Evolutionary conservation across 352 stramenopile species (phyloP).

Genomic region (Globisporangium polare): DNA sequence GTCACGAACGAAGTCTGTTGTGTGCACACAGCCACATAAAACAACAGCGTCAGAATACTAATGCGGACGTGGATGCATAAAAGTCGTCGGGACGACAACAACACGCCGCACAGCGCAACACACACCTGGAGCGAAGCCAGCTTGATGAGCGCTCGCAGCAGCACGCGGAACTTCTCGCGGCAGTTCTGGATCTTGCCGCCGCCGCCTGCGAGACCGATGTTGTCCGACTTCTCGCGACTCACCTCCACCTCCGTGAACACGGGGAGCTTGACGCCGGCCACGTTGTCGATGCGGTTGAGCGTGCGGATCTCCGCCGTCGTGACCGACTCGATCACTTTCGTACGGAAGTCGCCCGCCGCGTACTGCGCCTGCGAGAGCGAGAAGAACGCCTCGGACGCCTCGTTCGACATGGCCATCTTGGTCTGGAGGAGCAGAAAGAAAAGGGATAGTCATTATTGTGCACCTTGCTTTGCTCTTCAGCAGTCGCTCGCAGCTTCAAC

Average conservation of each 20-base stretch:
- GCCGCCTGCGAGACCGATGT: slow-evolving; percentile 94
- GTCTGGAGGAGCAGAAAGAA: slow-evolving; percentile 33
- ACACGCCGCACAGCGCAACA: neutral
- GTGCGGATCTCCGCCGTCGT: slow-evolving; percentile 95
- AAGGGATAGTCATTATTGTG: slow-evolving; percentile 22
- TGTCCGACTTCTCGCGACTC: slow-evolving; percentile 92
- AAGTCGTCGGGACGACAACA: neutral
- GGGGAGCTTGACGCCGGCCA: slow-evolving; percentile 98
- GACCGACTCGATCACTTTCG: slow-evolving; percentile 96
- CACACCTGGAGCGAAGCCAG: slow-evolving; percentile 76
- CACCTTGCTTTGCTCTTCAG: neutral
- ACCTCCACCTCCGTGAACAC: slow-evolving; percentile 98
- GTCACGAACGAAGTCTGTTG: slow-evolving; percentile 97
- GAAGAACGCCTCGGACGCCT: slow-evolving; percentile 96
- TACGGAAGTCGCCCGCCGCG: slow-evolving; percentile 95
- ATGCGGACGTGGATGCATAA: slow-evolving; percentile 26
- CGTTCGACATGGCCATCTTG: slow-evolving; percentile 81
- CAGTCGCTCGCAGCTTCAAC: slow-evolving; percentile 19
- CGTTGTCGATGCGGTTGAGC: slow-evolving; percentile 98
- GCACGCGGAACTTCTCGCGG: slow-evolving; percentile 82
- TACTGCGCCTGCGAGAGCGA: slow-evolving; percentile 98
- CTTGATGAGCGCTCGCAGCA: slow-evolving; percentile 85
- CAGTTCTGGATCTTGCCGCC: slow-evolving; percentile 97
- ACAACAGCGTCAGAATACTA: slow-evolving; percentile 17
- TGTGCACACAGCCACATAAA: slow-evolving; percentile 41